Evolutionary conservation across 371 early-diverging fungal genomes (phyloP), one percentile per base, ranked within the genome.

Genomic region (Rhizopus sp.): DNA sequence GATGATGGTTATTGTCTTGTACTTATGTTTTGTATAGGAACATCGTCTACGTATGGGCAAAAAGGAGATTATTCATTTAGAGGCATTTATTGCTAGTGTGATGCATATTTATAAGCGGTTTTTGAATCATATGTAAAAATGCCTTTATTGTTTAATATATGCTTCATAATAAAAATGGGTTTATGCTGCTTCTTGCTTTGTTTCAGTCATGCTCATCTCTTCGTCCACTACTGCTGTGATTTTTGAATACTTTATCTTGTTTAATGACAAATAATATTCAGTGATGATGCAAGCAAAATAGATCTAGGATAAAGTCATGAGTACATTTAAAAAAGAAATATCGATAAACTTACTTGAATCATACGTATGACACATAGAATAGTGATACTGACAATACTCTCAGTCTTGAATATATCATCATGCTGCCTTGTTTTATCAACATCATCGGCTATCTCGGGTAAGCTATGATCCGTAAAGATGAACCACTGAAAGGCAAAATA

Each of bases 1-100:
- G 34, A 17, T 33, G 4, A 38, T 56, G 1, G 42, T 48, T 46
- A 12, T 29, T 30, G 13, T 3, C 7, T 37, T 44, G 39, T 42
- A 33, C 30, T 13, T 16, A n/a, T 15, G 7, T 44, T 50, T 35
- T 23, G 4, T 55, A 34, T 75, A 94, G 89, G 94, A 96, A 61
- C 92, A 95, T 59, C 89, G 94, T 39, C 65, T 99, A 62, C 81
- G 84, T 33, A 61, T 80, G 12, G 99, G 99, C 0, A 86, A 79
- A 45, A 99, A 99, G 79, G 82, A 91, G 0, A 95, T 99, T 15
- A 93, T 98, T 63, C 99, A 99, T 74, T 73, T 99, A 32, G 99
- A 99, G 73, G 97, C 98, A 1, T 99, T 96, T 80, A 91, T 92
- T 12, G 94, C 94, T 35, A 84, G 85, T 61, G 82, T 92, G 37